Percentiles rank a stretch among this genome's conserved stretches.
Conservation (phyloP, 257 asterid genomes). For the Solanum habrochaites region DNA sequence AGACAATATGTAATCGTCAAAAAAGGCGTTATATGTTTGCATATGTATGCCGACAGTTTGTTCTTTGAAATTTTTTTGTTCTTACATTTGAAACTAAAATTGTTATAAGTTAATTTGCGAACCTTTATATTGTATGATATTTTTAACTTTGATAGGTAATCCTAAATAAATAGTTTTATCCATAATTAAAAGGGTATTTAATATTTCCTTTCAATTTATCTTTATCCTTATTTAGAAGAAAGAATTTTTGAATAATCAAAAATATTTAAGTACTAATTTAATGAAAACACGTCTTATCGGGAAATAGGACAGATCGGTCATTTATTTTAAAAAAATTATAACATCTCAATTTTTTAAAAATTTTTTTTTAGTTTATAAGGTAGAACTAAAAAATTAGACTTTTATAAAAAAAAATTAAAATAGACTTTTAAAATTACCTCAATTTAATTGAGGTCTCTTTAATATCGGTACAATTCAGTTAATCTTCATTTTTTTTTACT, state of each 20-base stretch:
- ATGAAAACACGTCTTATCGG: neutral
- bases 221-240: neutral
- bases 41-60: neutral
- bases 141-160: neutral
- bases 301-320: neutral
- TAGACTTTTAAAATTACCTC: neutral
- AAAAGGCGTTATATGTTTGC: neutral
- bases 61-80: neutral
- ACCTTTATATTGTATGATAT: neutral
- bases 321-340: too few relatives aligned
- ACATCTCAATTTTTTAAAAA: neutral
- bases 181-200: neutral
- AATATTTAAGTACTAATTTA: neutral
- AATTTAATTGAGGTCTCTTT: neutral
- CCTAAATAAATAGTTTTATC: neutral
- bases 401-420: too few relatives aligned
- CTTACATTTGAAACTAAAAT: neutral
- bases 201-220: neutral
- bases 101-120: neutral
- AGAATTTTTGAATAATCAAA: neutral
- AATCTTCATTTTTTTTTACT: too few relatives aligned
- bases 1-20: neutral
- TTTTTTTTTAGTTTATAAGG: neutral
- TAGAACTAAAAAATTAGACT: neutral
- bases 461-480: too few relatives aligned